Evolutionary conservation across 2,329 filamentous ascomycete species (phyloP), one percentile per base, ranked within the genome.

Genomic region (Penicillium sp.): DNA sequence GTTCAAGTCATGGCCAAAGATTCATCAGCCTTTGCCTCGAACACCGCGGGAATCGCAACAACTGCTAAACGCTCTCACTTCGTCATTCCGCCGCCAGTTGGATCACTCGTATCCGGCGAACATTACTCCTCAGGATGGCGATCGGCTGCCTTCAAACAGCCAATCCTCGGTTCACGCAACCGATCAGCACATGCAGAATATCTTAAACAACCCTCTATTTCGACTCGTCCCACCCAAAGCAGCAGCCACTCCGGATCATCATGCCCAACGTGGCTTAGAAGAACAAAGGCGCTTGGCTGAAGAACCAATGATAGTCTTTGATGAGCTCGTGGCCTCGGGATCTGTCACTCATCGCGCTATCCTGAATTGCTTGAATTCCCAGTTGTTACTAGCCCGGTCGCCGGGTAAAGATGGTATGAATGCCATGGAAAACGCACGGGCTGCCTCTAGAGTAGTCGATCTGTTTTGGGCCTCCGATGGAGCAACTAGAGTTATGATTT

Each of bases 1-100:
- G 28, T 67, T 75, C 45, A 71, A 67, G 39, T 62, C 70, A 14
- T 68, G 77, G 56, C 67, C 70, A 16, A 78, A 74, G 55, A 68
- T 82, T 27, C 70, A 74, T 48, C 66, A 64, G 28, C 69, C 68
- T 32, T 60, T 67, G 18, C 65, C 78, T 15, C 66, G 80, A 11
- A 76, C 70, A 16, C 66, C 71, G 3, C 70, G 70, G 40, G 76
- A 83, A 52, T 78, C 74, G 11, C 67, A 76, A 44, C 72, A 77
- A 50, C 66, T 84, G 6, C 70, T 83, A 27, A 71, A 67, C 36
- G 67, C 78, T 13, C 70, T 84, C 46, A 81, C 77, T 14, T 71
- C 69, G 27, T 82, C 78, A 9, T 84, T 84, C 57, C 71, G 77
- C 48, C 67, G 71, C 33, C 77, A 82, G 41, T 71, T 84, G 28